Base-by-base conservation (phyloP, 768 basidiomycete species). In the Naganishia antarctica region DNA sequence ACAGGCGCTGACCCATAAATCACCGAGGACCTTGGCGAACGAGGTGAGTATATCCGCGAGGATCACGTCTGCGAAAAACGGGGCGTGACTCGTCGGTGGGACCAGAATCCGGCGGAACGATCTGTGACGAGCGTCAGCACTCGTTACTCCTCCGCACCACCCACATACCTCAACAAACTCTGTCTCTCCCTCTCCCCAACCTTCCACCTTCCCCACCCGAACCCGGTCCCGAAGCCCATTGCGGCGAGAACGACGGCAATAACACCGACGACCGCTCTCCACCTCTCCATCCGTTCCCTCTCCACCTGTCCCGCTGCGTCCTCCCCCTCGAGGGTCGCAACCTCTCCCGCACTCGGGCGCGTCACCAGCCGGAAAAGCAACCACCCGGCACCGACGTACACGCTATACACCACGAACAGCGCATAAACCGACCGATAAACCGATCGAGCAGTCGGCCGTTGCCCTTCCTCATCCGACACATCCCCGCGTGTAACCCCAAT, bases 1-100 rank as follows among this genome's bases (percentile, higher is more conserved):
- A 73, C 83, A 86, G 18, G 87, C 70, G 4, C 90, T 91, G 46
- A 97, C 80, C 90, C 90, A 97, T 44, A 92, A 79, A 72, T 98
- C 96, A 13, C 94, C 94, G 21, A 97, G 80, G 43, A 99, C 91
- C 80, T 96, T 97, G 37, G 96, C 93, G 72, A 90, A 94, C 1
- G 93, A 97, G 1, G 96, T 99, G 72, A 93, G 84, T 66, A 98
- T 85, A 81, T 98, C 96, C 65, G 94, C 93, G 64, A 94, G 85
- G 46, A 98, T 84, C 25, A 99, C 85, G 75, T 99, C 96, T 29
- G 86, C 85, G 78, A 99, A 99, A 75, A 86, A 85, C 43, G 91
- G 81, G 4, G 87, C 84, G 44, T 81, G 80, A 59, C 81, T 80
- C 43, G 80, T 71, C 0, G 84, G 79, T n/a, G 87, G 83, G 57